These are phyloP conservation scores for Trichoderma guizhouense DNA, from an alignment of 2,329 filamentous ascomycete genomes.

Conservation along the genomic window DNA sequence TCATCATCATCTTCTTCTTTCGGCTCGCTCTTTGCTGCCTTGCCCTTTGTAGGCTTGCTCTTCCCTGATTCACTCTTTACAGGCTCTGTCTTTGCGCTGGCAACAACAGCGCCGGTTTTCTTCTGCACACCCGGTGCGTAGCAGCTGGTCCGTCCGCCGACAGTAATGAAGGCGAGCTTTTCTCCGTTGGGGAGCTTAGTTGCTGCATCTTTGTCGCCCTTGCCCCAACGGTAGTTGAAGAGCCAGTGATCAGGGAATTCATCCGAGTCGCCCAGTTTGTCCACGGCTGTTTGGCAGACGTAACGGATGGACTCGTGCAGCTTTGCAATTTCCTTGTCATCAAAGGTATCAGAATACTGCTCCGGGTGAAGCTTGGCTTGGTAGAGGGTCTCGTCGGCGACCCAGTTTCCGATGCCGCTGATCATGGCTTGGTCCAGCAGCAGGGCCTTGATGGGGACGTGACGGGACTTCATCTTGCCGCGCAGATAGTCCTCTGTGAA, in stretches of 20 bases:
- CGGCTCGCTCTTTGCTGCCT: conserved; percentile 20
- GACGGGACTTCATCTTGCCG: conserved; percentile 69
- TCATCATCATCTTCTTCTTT: conserved; percentile 18
- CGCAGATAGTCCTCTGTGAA: conserved; percentile 74
- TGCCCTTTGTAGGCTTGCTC: not conserved
- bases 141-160: conserved; percentile 88
- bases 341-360: conserved; percentile 83
- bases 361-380: conserved; percentile 87
- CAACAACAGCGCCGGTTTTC: conserved; percentile 55
- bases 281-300: conserved; percentile 77
- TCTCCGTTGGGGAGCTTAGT: conserved; percentile 76
- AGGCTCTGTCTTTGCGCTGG: conserved; percentile 43
- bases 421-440: conserved; percentile 85
- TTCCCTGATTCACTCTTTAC: conserved; percentile 30
- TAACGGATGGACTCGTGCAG: conserved; percentile 72
- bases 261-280: conserved; percentile 74
- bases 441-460: conserved; percentile 84
- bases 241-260: conserved; percentile 85
- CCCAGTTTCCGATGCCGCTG: conserved; percentile 95
- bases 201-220: conserved; percentile 71
- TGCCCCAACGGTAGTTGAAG: conserved; percentile 85
- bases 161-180: conserved; percentile 80
- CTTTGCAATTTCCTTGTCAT: conserved; percentile 63
- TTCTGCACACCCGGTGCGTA: conserved; percentile 83
- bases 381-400: conserved; percentile 90